These are phyloP conservation scores for Mycena galericulata DNA, from an alignment of 768 basidiomycete genomes.

Conservation along the genomic window DNA sequence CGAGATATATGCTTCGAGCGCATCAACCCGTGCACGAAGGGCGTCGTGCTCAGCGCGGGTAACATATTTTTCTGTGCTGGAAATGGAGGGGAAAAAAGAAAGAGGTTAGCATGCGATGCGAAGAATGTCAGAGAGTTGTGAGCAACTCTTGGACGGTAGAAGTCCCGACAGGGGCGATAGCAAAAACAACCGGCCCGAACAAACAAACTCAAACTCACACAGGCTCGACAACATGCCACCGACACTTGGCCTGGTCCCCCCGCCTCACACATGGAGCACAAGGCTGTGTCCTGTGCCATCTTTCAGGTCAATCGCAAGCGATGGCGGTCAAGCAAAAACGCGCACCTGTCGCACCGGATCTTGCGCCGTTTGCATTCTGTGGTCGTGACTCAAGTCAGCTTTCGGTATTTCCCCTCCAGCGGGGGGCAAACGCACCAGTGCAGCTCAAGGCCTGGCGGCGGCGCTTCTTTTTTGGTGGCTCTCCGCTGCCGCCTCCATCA, in stretches of 20 bases:
- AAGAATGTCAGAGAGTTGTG: conserved; percentile 3
- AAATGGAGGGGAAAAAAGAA: no score
- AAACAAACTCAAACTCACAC: conserved; percentile 65
- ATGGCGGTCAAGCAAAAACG: not conserved
- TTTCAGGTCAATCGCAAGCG: not conserved
- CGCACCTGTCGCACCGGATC: conserved; percentile 89
- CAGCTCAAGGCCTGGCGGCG: conserved; percentile 87
- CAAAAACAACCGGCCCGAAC: not conserved
- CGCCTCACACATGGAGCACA: conserved; percentile 85
- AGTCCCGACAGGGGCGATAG: not conserved
- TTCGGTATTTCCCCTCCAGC: no score
- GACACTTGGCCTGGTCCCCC: conserved; percentile 84
- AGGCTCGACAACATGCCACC: conserved; percentile 87
- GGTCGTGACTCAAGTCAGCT: no score
- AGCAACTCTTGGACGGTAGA: no score
- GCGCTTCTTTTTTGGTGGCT: conserved; percentile 85
- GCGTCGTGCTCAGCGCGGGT: conserved; percentile 82
- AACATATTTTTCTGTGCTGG: conserved; percentile 80
- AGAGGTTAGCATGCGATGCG: not conserved
- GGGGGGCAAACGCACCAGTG: conserved; percentile 77
- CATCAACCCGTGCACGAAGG: conserved; percentile 72
- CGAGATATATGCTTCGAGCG: conserved; percentile 59
- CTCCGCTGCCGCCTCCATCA: conserved; percentile 44
- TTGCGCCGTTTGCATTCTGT: conserved; percentile 90
- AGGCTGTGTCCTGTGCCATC: conserved; percentile 70